phyloP scores from a whole-genome alignment of 148 eudicot genomes.

The Camellia sinensis region DNA sequence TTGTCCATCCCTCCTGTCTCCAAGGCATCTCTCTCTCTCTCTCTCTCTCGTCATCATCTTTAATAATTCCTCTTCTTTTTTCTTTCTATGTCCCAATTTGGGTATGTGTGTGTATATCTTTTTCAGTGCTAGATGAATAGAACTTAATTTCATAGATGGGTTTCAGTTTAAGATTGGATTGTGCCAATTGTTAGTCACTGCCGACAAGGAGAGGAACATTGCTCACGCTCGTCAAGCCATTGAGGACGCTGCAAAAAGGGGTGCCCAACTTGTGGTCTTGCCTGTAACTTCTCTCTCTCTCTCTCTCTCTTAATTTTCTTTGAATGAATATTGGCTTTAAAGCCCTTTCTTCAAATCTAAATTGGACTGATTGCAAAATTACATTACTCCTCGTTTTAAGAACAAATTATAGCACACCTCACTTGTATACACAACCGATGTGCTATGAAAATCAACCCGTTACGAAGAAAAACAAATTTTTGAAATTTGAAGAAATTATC shows the following conservation, averaged over 20 bases:
- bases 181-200: conserved; percentile 88
- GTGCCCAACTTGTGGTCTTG: conserved; percentile 77
- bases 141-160: background rate
- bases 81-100: background rate
- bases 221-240: conserved; percentile 72
- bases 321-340: background rate
- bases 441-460: too few relatives aligned
- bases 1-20: conserved; percentile 57
- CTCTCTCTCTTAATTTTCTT: background rate
- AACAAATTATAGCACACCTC: too few relatives aligned
- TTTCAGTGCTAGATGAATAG: background rate
- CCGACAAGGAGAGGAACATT: conserved; percentile 82
- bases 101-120: background rate
- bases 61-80: background rate
- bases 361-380: background rate
- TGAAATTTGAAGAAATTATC: too few relatives aligned
- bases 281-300: conserved; percentile 45
- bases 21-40: conserved; percentile 31
- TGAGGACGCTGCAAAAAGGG: conserved; percentile 81
- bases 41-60: background rate
- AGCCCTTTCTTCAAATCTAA: too few relatives aligned
- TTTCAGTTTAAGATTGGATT: conserved; percentile 81
- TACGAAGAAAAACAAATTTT: too few relatives aligned
- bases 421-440: too few relatives aligned
- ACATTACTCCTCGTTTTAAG: too few relatives aligned